A percentile compares a stretch with the other conserved stretches of the same genome.
Evolutionary conservation across 1,284 basidiomycete genomes (phyloP).

Genomic region (Pyrrhoderma noxium): DNA sequence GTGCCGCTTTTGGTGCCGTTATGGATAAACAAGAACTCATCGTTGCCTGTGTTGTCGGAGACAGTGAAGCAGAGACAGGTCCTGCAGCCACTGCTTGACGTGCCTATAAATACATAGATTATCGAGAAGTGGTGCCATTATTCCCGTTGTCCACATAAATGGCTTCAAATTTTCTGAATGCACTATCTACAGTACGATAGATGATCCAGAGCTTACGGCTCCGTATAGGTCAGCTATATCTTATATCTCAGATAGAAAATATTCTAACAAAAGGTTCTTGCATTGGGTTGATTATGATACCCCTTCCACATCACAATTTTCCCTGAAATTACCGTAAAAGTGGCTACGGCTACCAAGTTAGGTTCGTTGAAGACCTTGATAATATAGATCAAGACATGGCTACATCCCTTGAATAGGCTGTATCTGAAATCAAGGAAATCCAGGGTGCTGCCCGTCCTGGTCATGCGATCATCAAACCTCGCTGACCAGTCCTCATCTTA

Average conservation of each 20-base stretch:
- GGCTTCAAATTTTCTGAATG: conserved; percentile 84
- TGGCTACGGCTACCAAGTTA: conserved; percentile 83
- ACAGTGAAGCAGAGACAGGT: conserved; percentile 84
- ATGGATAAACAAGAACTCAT: conserved; percentile 88
- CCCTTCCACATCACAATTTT: neutral
- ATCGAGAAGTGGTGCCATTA: conserved; percentile 83
- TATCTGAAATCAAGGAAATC: conserved; percentile 70
- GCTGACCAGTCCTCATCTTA: conserved; percentile 81
- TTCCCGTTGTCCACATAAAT: conserved; percentile 83
- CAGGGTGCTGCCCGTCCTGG: conserved; percentile 72
- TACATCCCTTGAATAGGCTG: conserved; percentile 75
- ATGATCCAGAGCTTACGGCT: conserved; percentile 68
- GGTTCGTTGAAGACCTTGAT: conserved; percentile 69
- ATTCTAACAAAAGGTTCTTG: too few species aligned
- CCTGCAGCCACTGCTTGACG: conserved; percentile 83
- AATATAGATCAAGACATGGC: conserved; percentile 67
- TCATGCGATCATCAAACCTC: conserved; percentile 71
- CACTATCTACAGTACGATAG: conserved; percentile 87
- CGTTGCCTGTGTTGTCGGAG: conserved; percentile 73
- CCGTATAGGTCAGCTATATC: conserved; percentile 47
- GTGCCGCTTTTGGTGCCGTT: conserved; percentile 76
- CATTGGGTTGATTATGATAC: too few species aligned
- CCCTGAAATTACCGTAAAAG: conserved; percentile 27
- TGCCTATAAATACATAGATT: conserved; percentile 82
- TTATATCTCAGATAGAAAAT: too few species aligned